Percentiles rank a stretch among this genome's conserved stretches.
phyloP scores from a whole-genome alignment of 371 early-diverging fungal species.

The Mucor saturninus region DNA sequence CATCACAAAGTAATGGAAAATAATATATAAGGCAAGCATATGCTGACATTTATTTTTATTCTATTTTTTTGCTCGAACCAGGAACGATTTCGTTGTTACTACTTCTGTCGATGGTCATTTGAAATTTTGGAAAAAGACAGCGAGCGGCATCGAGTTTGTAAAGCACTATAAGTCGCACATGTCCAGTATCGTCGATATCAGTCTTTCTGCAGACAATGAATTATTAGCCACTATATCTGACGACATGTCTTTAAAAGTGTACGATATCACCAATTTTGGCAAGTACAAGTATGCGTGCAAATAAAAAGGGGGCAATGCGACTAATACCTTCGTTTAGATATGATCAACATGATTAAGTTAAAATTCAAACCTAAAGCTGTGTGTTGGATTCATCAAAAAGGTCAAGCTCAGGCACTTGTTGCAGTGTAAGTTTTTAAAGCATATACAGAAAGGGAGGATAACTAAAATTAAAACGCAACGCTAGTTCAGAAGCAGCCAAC shows the following conservation, averaged over 20 bases:
- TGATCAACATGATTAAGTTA: slow-evolving; percentile 93
- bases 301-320: background rate
- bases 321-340: slow-evolving; percentile 65
- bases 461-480: background rate
- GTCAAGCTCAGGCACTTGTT: slow-evolving; percentile 80
- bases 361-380: slow-evolving; percentile 76
- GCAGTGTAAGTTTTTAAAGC: slow-evolving; percentile 65
- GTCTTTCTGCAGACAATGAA: slow-evolving; percentile 77
- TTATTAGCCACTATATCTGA: slow-evolving; percentile 83
- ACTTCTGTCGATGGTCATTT: slow-evolving; percentile 95
- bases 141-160: slow-evolving; percentile 93
- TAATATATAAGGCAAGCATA: background rate
- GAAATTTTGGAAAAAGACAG: slow-evolving; percentile 98
- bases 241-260: slow-evolving; percentile 90
- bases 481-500: slow-evolving; percentile 76
- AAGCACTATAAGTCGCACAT: slow-evolving; percentile 94
- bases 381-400: slow-evolving; percentile 88
- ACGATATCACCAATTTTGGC: slow-evolving; percentile 95
- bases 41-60: too few relatives aligned
- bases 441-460: background rate
- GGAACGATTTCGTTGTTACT: slow-evolving; percentile 92
- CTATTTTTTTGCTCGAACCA: background rate
- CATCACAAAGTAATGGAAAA: slow-evolving; percentile 65
- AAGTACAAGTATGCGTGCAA: slow-evolving; percentile 12
- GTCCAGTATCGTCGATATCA: slow-evolving; percentile 60